Evolutionary conservation across 345 rosid genomes (phyloP), one percentile per base, ranked within the genome.

Genomic region (Citrus sp.): DNA sequence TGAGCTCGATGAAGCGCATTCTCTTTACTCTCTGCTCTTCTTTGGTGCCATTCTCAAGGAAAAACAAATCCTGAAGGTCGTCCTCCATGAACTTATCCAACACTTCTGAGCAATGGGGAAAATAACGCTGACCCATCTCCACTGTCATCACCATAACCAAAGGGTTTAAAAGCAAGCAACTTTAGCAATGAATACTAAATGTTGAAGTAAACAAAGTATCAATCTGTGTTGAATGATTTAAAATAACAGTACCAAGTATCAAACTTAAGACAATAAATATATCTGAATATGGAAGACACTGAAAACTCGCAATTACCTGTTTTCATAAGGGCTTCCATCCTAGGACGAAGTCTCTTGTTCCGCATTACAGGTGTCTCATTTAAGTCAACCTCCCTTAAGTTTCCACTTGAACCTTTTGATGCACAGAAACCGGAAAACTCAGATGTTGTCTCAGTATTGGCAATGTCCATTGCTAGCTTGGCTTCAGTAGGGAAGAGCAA

Each of bases 31-130:
- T 87, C 74, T 88, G 92, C 76, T 96, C 98, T 49, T 87, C 88
- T 2, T 55, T 84, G 5, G 88, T 84, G 74, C 95, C 97, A 75
- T 75, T 90, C 65, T 96, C 95, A 0, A 92, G 92, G 85, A 87
- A 87, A 55, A 89, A 91, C 85, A 94, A 75, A 79, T 96, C 99
- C 0, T 89, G 94, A 62, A 92, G 91, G 84, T 96, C 99, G 42
- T 96, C 99, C 79, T 94, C 97, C 98, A 96, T 94, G 86, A 92
- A 90, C 88, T 92, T 92, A 80, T 96, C 99, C 2, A 96, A 79
- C 80, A 96, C 99, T 83, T 90, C 90, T 0, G 92, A 94, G 88
- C 98, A 92, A 79, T 84, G 85, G 58, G 97, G 99, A 78, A 96
- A 96, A 82, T 81, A 96, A 2, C 97, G 89, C 67, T 90, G 78